A percentile compares a stretch with the other conserved stretches of the same genome.
These are phyloP conservation scores for Tetrapisispora arboricola DNA, from an alignment of 805 yeast species.

Conservation along the genomic window DNA sequence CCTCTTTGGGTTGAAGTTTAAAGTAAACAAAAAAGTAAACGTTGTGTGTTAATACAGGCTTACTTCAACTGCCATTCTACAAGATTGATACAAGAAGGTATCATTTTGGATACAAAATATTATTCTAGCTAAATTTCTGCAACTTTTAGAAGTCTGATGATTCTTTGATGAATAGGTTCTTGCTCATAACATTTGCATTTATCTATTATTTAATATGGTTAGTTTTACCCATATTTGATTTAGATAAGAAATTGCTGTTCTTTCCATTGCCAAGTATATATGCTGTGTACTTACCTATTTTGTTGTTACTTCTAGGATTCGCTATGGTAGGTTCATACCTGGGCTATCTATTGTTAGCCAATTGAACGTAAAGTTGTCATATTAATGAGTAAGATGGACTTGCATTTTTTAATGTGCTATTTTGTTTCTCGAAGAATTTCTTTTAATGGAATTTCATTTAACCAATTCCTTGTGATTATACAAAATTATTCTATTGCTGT, in stretches of 20 bases:
- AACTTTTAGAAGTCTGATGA: too few species aligned
- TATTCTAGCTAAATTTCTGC: too few species aligned
- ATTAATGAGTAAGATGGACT: background rate
- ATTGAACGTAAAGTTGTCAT: background rate
- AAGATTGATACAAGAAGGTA: too few species aligned
- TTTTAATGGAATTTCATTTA: too few species aligned
- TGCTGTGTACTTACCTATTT: conserved; percentile 26
- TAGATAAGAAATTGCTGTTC: conserved; percentile 9
- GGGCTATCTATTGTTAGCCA: conserved; percentile 13
- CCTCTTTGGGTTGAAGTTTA: too few species aligned
- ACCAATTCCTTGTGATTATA: too few species aligned
- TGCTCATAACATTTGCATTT: conserved; percentile 12
- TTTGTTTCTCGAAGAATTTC: background rate
- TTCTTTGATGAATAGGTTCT: conserved; percentile 18
- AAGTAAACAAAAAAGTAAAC: too few species aligned
- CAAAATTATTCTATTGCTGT: background rate
- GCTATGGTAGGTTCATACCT: conserved; percentile 22
- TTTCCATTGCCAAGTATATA: conserved; percentile 26
- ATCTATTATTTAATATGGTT: conserved; percentile 25
- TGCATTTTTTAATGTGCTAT: background rate
- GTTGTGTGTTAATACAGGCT: too few species aligned
- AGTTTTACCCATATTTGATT: conserved; percentile 24
- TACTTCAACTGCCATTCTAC: too few species aligned
- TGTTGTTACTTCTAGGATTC: conserved; percentile 19
- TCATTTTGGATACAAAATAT: too few species aligned